Evolutionary conservation across 2,329 filamentous ascomycete genomes (phyloP).

Genomic region (Didymella pinodella): DNA sequence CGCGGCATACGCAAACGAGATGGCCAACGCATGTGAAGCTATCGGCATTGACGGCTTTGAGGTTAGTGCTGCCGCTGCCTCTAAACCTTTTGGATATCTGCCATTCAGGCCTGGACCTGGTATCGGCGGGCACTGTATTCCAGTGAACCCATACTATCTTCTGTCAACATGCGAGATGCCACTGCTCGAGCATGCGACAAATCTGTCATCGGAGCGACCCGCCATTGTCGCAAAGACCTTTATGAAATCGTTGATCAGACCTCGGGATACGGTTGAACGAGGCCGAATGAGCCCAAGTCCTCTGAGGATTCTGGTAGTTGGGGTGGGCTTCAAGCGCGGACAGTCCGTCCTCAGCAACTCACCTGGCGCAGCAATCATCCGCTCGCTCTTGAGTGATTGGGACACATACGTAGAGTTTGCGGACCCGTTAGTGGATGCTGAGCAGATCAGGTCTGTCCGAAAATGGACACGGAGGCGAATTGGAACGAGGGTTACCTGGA

Average conservation of each 20-base stretch:
- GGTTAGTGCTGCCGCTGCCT: conserved; percentile 59
- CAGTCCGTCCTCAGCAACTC: not conserved
- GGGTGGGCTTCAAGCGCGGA: not conserved
- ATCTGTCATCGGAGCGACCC: not conserved
- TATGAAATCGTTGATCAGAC: not conserved
- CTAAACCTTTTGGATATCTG: conserved; percentile 56
- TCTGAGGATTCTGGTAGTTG: not conserved
- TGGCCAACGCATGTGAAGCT: conserved; percentile 49
- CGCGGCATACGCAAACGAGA: not conserved
- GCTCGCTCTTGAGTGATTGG: conserved; percentile 22
- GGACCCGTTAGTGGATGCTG: conserved; percentile 57
- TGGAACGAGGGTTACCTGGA: conserved; percentile 54
- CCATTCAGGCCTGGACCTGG: conserved; percentile 59
- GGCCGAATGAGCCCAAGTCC: not conserved
- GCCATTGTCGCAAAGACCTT: not conserved
- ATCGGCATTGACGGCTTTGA: conserved; percentile 61
- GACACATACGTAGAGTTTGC: conserved; percentile 56
- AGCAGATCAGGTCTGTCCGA: conserved; percentile 46
- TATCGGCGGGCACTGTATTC: conserved; percentile 65
- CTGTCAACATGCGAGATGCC: conserved; percentile 59
- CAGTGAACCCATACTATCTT: conserved; percentile 64
- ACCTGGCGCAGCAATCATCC: not conserved
- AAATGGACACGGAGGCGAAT: conserved; percentile 34
- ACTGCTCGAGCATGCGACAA: conserved; percentile 52
- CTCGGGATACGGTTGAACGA: conserved; percentile 2